Evolutionary conservation across 202 grass and related monocot species (phyloP), one percentile per base, ranked within the genome.

Genomic region (Musa balbisiana): DNA sequence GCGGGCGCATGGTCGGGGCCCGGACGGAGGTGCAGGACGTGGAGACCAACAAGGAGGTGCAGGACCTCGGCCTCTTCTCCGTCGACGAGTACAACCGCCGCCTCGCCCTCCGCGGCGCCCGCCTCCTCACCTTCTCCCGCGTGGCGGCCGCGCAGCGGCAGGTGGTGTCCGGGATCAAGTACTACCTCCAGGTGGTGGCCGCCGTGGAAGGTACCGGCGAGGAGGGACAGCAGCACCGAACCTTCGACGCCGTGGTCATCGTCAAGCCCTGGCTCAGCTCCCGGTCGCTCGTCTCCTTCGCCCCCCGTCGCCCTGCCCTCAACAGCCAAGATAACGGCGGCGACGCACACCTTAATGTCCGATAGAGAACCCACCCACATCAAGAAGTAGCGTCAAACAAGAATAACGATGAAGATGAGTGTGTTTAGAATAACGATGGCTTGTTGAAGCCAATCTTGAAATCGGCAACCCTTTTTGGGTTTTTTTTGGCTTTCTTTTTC

Each of bases 121-220:
- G 19, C 25, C 73, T 72, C 62, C 86, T 98, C 69, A 83, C 84
- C 53, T 98, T 98, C 74, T 43, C 10, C 2, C 76, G 78, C 49
- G 94, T 98, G 52, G 71, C 86, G 23, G 77, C 87, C 66, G 93
- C 93, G 60, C 86, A 93, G 80, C 85, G 82, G n/a, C 90, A 97
- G 86, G 90, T 98, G 55, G 94, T 98, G 15, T 81, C 94, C 23
- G 94, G 94, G 9, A 33, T 98, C 77, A 98, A 85, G 83, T 98
- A 98, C 85, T 98, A 89, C 85, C 84, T 98, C 73, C 84, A 76
- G 50, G 76, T 93, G 51, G 84, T 76, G 5, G 83, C 84, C 9
- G 19, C 27, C 9, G 25, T 16, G 53, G 53, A 77, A 11, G 59
- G 49, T 12, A 74, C 33, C 51, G 73, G 69, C 11, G 55, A 49